Evolutionary conservation across 306 rosid genomes (phyloP).

Genomic region (Prunus kanzakura): DNA sequence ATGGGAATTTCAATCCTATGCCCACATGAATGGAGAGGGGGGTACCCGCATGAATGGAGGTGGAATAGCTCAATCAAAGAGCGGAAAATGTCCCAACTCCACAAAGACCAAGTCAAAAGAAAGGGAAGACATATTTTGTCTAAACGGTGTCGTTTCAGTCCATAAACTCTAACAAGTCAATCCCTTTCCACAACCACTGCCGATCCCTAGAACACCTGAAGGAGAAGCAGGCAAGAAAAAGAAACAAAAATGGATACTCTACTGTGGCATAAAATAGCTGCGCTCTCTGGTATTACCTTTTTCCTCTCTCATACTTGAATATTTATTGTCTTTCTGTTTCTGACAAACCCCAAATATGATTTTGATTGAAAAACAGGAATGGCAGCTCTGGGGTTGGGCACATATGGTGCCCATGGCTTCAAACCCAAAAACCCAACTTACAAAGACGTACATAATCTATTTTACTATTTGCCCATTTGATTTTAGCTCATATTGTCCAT

Average conservation of each 20-base stretch:
- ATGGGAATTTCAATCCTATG: too few species aligned
- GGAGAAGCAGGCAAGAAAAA: background rate
- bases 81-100: too few species aligned
- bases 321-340: background rate
- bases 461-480: conserved; percentile 3
- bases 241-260: conserved; percentile 48
- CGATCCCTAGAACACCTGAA: background rate
- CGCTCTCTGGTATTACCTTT: conserved; percentile 54
- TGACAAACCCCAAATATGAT: conserved; percentile 6
- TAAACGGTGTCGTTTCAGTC: background rate
- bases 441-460: conserved; percentile 49
- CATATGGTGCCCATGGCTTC: conserved; percentile 85
- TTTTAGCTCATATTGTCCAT: conserved; percentile 1
- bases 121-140: background rate
- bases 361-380: conserved; percentile 51
- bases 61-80: too few species aligned
- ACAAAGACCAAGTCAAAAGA: too few species aligned
- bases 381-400: conserved; percentile 85
- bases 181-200: background rate
- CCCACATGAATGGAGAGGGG: too few species aligned
- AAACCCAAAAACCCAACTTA: conserved; percentile 75
- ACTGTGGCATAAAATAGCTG: conserved; percentile 92
- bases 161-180: background rate
- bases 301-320: background rate
- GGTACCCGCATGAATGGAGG: too few species aligned